A percentile compares a stretch with the other conserved stretches of the same genome.
Evolutionary conservation across 2,329 filamentous ascomycete species (phyloP).

Genomic region (Botrytis cinerea): DNA sequence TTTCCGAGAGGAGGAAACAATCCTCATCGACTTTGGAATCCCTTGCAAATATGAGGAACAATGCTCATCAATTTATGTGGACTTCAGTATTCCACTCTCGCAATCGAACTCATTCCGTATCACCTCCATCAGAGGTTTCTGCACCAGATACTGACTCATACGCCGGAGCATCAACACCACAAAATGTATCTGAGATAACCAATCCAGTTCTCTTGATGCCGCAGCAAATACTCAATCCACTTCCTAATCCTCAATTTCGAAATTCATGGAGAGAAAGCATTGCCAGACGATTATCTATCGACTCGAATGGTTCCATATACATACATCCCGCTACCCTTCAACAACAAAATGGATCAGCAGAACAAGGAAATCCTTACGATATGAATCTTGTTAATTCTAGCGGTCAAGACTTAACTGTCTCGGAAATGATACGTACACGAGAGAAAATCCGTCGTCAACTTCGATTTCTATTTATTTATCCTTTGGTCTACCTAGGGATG

Average conservation of each 20-base stretch:
- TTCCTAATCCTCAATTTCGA: constrained; percentile 26
- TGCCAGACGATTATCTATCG: constrained; percentile 30
- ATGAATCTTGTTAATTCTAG: constrained; percentile 37
- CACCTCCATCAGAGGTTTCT: constrained; percentile 31
- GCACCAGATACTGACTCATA: constrained; percentile 33
- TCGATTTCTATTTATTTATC: constrained; percentile 74
- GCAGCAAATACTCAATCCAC: constrained; percentile 1
- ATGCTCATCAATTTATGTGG: constrained; percentile 39
- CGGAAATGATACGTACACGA: constrained; percentile 46
- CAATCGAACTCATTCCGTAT: constrained; percentile 24
- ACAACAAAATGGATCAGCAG: constrained; percentile 27
- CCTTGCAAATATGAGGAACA: constrained; percentile 24
- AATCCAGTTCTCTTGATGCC: constrained; percentile 10
- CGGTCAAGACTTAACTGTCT: constrained; percentile 39
- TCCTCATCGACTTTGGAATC: constrained; percentile 31
- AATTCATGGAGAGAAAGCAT: constrained; percentile 33
- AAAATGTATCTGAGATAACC: constrained; percentile 26
- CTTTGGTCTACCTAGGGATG: constrained; percentile 68
- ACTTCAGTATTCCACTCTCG: constrained; percentile 32
- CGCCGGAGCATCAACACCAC: constrained; percentile 30
- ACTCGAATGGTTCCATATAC: constrained; percentile 25
- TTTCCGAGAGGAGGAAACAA: constrained; percentile 25
- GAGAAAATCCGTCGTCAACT: constrained; percentile 66
- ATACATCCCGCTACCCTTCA: constrained; percentile 30
- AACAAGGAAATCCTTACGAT: constrained; percentile 25